phyloP scores from a whole-genome alignment of 805 yeast genomes.

The Candida parachauliodes region DNA sequence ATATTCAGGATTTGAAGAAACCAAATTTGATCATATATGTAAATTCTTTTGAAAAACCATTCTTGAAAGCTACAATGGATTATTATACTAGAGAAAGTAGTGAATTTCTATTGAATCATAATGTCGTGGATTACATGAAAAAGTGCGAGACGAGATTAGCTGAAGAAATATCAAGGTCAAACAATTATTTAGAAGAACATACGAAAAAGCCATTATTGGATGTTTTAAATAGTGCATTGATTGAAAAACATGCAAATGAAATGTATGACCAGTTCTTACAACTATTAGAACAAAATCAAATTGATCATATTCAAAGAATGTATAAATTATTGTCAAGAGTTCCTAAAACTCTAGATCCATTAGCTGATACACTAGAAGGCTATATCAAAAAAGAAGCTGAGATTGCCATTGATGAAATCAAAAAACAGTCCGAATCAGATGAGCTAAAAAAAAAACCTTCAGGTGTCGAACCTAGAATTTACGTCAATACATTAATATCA shows the following conservation, averaged over 20 bases:
- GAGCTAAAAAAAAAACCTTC: slow-evolving; percentile 15
- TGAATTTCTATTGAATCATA: slow-evolving; percentile 63
- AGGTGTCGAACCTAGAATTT: slow-evolving; percentile 65
- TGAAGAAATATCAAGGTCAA: slow-evolving; percentile 79
- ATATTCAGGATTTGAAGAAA: slow-evolving; percentile 82
- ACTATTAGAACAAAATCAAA: slow-evolving; percentile 70
- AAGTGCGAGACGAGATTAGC: slow-evolving; percentile 79
- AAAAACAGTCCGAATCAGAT: slow-evolving; percentile 22
- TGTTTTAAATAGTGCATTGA: slow-evolving; percentile 70
- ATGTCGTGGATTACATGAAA: slow-evolving; percentile 86
- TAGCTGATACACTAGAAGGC: slow-evolving; percentile 67
- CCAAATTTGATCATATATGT: slow-evolving; percentile 79
- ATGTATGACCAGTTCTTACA: slow-evolving; percentile 73
- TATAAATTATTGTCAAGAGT: slow-evolving; percentile 73
- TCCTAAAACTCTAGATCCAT: slow-evolving; percentile 71
- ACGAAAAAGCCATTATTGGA: slow-evolving; percentile 76
- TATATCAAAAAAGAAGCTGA: slow-evolving; percentile 57
- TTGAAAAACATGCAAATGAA: slow-evolving; percentile 70
- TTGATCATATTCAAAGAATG: slow-evolving; percentile 73
- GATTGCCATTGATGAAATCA: slow-evolving; percentile 52
- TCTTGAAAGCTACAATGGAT: slow-evolving; percentile 63
- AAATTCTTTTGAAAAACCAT: slow-evolving; percentile 72
- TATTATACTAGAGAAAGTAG: slow-evolving; percentile 69
- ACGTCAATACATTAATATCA: slow-evolving; percentile 70
- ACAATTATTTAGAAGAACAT: slow-evolving; percentile 78